These are phyloP conservation scores for Yueomyces sinensis DNA, from an alignment of 805 yeast species.

Conservation along the genomic window DNA sequence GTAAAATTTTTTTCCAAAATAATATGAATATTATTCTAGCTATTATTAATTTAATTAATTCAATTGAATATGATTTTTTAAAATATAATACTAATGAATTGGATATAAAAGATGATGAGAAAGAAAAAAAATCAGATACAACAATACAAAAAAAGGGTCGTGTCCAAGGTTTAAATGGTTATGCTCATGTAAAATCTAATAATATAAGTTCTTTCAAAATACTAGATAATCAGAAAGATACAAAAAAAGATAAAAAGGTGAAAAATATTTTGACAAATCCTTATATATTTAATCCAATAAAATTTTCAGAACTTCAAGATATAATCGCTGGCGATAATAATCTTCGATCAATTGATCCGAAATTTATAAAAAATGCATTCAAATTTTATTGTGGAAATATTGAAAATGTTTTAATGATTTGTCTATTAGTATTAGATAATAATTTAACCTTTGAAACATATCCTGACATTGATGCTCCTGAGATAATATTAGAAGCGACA, in stretches of 20 bases:
- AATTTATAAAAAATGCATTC: slow-evolving; percentile 29
- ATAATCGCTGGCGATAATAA: slow-evolving; percentile 23
- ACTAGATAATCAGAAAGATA: background rate
- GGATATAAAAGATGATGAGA: background rate
- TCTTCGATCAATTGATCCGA: slow-evolving; percentile 20
- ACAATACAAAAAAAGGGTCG: slow-evolving; percentile 16
- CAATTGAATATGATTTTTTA: background rate
- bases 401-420: slow-evolving; percentile 1
- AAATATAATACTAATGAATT: background rate
- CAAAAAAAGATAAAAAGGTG: background rate
- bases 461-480: background rate
- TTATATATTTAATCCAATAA: background rate
- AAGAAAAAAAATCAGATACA: background rate
- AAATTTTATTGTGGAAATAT: slow-evolving; percentile 34
- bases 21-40: slow-evolving; percentile 21
- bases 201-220: background rate
- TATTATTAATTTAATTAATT: slow-evolving; percentile 25
- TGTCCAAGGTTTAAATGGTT: slow-evolving; percentile 23
- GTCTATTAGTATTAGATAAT: background rate
- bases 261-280: background rate
- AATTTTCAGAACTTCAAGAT: slow-evolving; percentile 20
- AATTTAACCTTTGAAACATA: background rate
- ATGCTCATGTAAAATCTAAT: slow-evolving; percentile 5
- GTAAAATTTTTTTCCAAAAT: slow-evolving; percentile 19
- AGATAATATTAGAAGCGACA: too few species aligned